Conservation (phyloP, 768 basidiomycete genomes). For the Saitozyma podzolica region DNA sequence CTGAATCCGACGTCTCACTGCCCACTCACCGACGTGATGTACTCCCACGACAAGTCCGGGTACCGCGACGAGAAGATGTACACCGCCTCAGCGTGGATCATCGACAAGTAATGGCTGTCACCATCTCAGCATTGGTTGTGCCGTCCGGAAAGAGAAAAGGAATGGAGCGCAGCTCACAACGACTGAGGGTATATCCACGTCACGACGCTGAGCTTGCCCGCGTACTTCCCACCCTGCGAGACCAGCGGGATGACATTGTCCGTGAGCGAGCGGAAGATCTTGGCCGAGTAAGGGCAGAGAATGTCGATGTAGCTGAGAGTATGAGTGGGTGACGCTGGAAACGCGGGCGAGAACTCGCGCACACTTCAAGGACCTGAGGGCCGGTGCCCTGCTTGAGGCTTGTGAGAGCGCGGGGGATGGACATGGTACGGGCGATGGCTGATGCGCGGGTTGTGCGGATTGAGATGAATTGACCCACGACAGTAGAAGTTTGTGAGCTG, state of each 20-base stretch:
- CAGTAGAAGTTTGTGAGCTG: too few relatives aligned
- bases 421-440: constrained; percentile 20
- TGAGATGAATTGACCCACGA: too few relatives aligned
- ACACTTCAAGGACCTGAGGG: constrained; percentile 42
- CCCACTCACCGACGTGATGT: constrained; percentile 63
- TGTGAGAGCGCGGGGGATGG: constrained; percentile 30
- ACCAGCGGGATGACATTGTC: constrained; percentile 42
- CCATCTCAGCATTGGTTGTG: constrained; percentile 3
- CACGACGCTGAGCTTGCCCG: constrained; percentile 67
- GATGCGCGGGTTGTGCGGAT: too few relatives aligned
- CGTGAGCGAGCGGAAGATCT: constrained; percentile 37
- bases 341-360: constrained; percentile 7
- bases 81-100: constrained; percentile 75
- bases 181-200: constrained; percentile 51
- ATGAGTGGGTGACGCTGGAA: neutral
- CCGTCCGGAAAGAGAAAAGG: neutral
- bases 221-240: constrained; percentile 56
- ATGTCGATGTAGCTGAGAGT: constrained; percentile 41
- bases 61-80: constrained; percentile 72
- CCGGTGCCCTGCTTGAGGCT: constrained; percentile 42
- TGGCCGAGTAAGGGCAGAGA: constrained; percentile 44
- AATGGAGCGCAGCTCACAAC: constrained; percentile 38
- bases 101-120: constrained; percentile 53
- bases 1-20: too few relatives aligned
- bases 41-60: constrained; percentile 78